A percentile compares a stretch with the other conserved stretches of the same genome.
These are phyloP conservation scores for Hippophae gyantsensis DNA, from an alignment of 306 rosid species.

Conservation along the genomic window DNA sequence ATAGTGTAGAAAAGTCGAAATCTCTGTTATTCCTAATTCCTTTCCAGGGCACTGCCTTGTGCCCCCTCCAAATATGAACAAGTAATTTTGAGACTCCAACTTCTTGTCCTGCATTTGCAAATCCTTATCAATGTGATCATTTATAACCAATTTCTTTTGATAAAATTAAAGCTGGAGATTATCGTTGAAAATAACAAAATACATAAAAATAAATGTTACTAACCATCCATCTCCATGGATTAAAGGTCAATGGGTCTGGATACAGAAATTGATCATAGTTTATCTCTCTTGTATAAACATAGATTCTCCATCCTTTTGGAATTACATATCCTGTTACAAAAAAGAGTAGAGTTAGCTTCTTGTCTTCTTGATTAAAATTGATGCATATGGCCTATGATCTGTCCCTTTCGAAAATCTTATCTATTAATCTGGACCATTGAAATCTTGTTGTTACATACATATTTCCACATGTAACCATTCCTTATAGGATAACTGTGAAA, in stretches of 20 bases:
- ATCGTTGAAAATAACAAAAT: too few species aligned
- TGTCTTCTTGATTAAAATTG: too few species aligned
- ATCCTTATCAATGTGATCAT: constrained; percentile 1
- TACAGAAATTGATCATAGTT: not conserved
- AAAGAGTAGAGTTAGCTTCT: not conserved
- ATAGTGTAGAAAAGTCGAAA: constrained; percentile 82
- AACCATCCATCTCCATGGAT: constrained; percentile 1
- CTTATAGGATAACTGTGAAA: too few species aligned
- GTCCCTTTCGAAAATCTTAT: too few species aligned
- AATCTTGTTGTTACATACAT: too few species aligned
- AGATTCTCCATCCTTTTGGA: constrained; percentile 2
- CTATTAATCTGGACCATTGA: too few species aligned
- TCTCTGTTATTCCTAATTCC: constrained; percentile 82
- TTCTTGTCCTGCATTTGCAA: constrained; percentile 48
- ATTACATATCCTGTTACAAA: not conserved
- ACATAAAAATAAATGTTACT: not conserved
- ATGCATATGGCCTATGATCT: too few species aligned
- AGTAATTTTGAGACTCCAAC: constrained; percentile 46
- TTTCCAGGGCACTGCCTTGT: constrained; percentile 89
- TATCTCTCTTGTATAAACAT: not conserved
- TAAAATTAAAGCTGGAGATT: too few species aligned
- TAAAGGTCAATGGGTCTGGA: not conserved
- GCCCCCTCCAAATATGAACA: constrained; percentile 87
- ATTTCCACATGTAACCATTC: too few species aligned
- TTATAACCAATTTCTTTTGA: too few species aligned